A percentile compares a stretch with the other conserved stretches of the same genome.
phyloP scores from a whole-genome alignment of 208 protist genomes.

The Kentomonas sorsogonicus region DNA sequence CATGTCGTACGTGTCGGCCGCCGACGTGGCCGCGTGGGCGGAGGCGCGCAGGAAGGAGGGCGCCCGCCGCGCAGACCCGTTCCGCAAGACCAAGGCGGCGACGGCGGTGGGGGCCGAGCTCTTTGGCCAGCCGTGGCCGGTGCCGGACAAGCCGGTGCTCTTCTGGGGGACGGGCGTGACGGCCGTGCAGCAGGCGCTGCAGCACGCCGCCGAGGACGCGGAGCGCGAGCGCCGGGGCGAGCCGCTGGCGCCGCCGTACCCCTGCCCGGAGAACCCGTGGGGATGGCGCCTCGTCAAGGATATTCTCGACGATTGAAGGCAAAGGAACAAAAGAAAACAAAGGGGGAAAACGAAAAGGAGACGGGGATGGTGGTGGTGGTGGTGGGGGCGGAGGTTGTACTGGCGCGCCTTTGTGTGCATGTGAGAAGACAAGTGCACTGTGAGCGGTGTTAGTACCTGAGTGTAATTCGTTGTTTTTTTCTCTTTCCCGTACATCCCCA shows the following conservation, averaged over 20 bases:
- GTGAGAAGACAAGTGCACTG: too few relatives aligned
- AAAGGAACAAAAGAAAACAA: too few relatives aligned
- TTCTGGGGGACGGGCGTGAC: conserved; percentile 80
- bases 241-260: conserved; percentile 68
- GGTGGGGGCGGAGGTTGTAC: too few relatives aligned
- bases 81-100: conserved; percentile 16
- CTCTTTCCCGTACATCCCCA: too few relatives aligned
- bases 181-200: conserved; percentile 80
- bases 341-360: too few relatives aligned
- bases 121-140: conserved; percentile 61
- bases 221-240: conserved; percentile 42
- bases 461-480: too few relatives aligned
- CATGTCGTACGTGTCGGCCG: conserved; percentile 82
- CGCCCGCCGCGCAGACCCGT: conserved; percentile 46
- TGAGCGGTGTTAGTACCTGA: too few relatives aligned
- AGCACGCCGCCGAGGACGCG: conserved; percentile 75
- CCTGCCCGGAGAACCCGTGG: conserved; percentile 82
- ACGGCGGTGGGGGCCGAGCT: conserved; percentile 33
- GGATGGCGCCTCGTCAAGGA: conserved; percentile 77
- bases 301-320: conserved; percentile 50
- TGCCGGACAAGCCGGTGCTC: conserved; percentile 75
- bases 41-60: conserved; percentile 46
- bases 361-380: too few relatives aligned
- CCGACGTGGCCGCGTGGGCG: conserved; percentile 59
- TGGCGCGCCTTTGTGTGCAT: too few relatives aligned